These are phyloP conservation scores for Clohesyomyces aquaticus DNA, from an alignment of 495 filamentous ascomycete species.

Conservation along the genomic window DNA sequence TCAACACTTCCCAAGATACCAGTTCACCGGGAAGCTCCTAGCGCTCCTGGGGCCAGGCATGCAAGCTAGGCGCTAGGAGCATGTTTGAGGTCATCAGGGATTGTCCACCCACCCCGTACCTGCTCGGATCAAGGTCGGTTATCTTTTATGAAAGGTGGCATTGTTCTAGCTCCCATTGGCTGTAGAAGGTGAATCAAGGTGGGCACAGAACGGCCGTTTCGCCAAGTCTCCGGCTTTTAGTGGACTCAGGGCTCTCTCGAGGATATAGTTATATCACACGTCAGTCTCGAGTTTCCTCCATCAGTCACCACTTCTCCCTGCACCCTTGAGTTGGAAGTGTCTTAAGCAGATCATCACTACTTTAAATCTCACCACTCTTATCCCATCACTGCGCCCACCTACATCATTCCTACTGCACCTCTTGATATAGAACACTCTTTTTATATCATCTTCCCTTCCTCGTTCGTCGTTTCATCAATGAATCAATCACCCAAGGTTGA, in stretches of 20 bases:
- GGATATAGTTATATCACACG: slow-evolving; percentile 32
- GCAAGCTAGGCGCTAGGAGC: slow-evolving; percentile 14
- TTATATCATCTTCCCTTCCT: slow-evolving; percentile 11
- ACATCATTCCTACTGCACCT: background rate
- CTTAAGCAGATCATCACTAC: slow-evolving; percentile 4
- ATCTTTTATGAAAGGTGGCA: slow-evolving; percentile 28
- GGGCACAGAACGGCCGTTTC: slow-evolving; percentile 35
- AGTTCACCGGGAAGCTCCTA: too few relatives aligned
- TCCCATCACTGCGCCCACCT: background rate
- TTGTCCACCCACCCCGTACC: slow-evolving; percentile 23
- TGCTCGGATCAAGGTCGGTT: slow-evolving; percentile 31
- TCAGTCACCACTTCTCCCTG: slow-evolving; percentile 22
- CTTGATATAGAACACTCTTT: background rate
- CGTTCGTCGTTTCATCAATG: slow-evolving; percentile 12
- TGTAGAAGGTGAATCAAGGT: slow-evolving; percentile 22
- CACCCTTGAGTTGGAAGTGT: slow-evolving; percentile 19
- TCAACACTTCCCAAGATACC: too few relatives aligned
- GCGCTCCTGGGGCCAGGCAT: slow-evolving; percentile 10
- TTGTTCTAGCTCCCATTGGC: slow-evolving; percentile 25
- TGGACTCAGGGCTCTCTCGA: slow-evolving; percentile 5
- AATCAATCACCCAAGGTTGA: slow-evolving; percentile 20
- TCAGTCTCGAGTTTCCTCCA: slow-evolving; percentile 21
- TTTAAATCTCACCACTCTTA: slow-evolving; percentile 13
- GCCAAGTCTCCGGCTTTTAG: slow-evolving; percentile 23
- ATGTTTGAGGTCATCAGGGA: slow-evolving; percentile 1